A percentile compares a stretch with the other conserved stretches of the same genome.
These are phyloP conservation scores for Termitomyces sp. DNA, from an alignment of 768 basidiomycete genomes.

Conservation along the genomic window DNA sequence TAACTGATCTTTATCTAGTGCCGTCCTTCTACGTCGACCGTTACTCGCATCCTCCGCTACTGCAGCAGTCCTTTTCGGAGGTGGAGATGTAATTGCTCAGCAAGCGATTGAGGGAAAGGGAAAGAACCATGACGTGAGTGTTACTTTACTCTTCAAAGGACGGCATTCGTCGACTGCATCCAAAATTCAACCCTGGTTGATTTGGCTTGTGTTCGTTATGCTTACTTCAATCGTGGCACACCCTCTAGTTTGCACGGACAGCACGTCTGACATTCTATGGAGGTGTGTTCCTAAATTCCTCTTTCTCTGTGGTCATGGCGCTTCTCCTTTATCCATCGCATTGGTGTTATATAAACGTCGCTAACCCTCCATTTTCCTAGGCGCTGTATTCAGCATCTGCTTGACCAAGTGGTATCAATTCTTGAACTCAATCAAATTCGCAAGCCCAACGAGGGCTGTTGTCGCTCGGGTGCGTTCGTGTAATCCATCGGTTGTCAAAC, in stretches of 20 bases:
- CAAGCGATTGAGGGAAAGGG: slow-evolving; percentile 77
- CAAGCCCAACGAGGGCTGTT: slow-evolving; percentile 53
- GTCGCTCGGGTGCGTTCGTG: slow-evolving; percentile 52
- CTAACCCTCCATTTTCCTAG: slow-evolving; percentile 23
- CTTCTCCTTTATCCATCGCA: background rate
- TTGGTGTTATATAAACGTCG: background rate
- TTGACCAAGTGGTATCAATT: slow-evolving; percentile 81
- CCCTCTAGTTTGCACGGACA: slow-evolving; percentile 50
- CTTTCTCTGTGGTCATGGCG: background rate
- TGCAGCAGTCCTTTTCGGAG: slow-evolving; percentile 65
- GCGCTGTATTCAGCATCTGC: slow-evolving; percentile 74
- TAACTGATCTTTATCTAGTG: slow-evolving; percentile 28
- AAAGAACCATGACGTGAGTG: slow-evolving; percentile 68
- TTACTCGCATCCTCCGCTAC: slow-evolving; percentile 62
- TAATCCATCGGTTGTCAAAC: background rate
- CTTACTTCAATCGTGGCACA: background rate
- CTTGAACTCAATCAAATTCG: slow-evolving; percentile 68
- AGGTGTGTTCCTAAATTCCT: slow-evolving; percentile 35
- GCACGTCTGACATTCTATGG: slow-evolving; percentile 70
- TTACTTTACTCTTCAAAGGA: background rate
- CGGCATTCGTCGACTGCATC: background rate
- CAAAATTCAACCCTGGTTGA: background rate
- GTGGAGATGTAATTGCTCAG: slow-evolving; percentile 82
- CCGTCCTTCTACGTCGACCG: slow-evolving; percentile 57
- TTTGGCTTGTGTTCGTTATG: background rate